Base-by-base conservation (phyloP, 2,329 filamentous ascomycete species). In the Chaetomiaceae sp. region DNA sequence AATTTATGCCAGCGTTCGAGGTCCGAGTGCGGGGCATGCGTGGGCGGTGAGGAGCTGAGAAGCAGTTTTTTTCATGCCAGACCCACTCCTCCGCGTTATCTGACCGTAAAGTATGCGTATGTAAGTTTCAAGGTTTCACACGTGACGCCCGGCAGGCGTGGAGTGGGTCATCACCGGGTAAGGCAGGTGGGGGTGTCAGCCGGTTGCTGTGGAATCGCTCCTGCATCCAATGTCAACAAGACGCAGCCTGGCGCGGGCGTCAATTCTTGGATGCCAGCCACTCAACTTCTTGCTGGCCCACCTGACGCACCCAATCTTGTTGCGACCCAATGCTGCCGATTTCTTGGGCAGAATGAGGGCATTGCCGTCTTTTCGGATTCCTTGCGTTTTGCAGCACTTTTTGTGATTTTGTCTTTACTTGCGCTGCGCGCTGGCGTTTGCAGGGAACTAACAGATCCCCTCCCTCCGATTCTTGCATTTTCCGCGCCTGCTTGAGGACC, bases 381-480 rank as follows among this genome's bases (percentile, higher is more conserved):
- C 43, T 50, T 53, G 44, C 55, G 40, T 50, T 39, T 55, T 44
- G 49, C 43, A 52, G 47, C 53, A 45, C 20, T 23, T 31, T 52
- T 46, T 50, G 38, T 54, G 55, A 56, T 45, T 23, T 42, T 55
- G 49, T 51, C 14, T 12, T 51, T 55, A 9, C 37, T 57, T 36
- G 58, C 59, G 59, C 58, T 62, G 58, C 53, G 58, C 58, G 60
- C 60, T 23, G 53, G 48, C 47, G 52, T 53, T 55, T 56, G 50
- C 43, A 34, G 49, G 49, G 49, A n/a, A 44, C 42, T 25, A 19
- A 37, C 25, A 36, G 22, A 31, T 19, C n/a, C 31, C 11, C 9
- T 49, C 44, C 9, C 29, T 31, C 19, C 22, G n/a, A 39, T 46
- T 22, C 49, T 27, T 47, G 23, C 31, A 20, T 51, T 23, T 47